These are phyloP conservation scores for Cupressus sempervirens DNA, from an alignment of 75 land plant species.

Conservation along the genomic window DNA sequence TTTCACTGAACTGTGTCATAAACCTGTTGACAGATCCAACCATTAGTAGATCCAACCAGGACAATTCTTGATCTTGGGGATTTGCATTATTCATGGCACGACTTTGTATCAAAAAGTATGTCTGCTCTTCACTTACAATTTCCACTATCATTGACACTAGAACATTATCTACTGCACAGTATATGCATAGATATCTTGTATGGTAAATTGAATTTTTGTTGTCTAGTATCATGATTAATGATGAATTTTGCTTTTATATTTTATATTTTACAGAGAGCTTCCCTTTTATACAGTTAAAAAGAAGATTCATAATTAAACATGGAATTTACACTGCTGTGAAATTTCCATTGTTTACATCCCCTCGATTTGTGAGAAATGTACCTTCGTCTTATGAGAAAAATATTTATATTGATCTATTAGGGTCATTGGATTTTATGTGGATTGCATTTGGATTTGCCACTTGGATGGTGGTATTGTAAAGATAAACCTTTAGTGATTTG, in stretches of 20 bases:
- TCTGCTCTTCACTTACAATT: not conserved
- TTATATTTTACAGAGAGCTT: no score
- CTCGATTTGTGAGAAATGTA: not conserved
- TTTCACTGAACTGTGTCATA: not conserved
- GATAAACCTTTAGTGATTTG: not conserved
- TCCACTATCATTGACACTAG: not conserved
- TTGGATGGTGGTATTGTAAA: not conserved
- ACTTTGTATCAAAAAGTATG: constrained; percentile 83
- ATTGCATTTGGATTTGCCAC: not conserved
- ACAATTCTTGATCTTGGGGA: constrained; percentile 38
- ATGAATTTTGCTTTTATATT: no score
- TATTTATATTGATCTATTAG: not conserved
- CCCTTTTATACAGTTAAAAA: no score
- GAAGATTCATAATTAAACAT: no score
- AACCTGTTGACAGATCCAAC: constrained; percentile 56
- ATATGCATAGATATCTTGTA: not conserved
- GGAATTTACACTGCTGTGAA: not conserved
- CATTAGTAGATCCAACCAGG: constrained; percentile 80
- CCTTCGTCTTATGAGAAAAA: not conserved
- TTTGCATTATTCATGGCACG: constrained; percentile 86
- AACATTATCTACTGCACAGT: not conserved
- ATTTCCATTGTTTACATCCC: not conserved
- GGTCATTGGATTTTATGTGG: not conserved
- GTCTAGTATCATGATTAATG: no score
- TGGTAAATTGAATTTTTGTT: not conserved